Base-by-base conservation (phyloP, 1,284 basidiomycete genomes). In the Rhodotorula sp. region DNA sequence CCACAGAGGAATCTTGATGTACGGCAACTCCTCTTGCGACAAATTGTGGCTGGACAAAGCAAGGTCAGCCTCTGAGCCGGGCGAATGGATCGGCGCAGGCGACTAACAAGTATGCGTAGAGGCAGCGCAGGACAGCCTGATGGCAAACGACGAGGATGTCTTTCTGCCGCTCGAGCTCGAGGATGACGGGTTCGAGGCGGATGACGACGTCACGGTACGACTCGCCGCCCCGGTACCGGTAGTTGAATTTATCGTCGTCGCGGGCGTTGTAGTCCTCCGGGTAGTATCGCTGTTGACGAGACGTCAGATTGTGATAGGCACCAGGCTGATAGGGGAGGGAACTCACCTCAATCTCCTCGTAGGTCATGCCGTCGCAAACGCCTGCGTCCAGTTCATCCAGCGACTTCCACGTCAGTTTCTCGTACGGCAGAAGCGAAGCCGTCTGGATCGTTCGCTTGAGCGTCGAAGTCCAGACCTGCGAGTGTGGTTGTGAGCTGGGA, bases 231-330 rank as follows among this genome's bases (percentile, higher is more conserved):
- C 81, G 76, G 81, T 98, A 98, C 32, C 96, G 88, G 80, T 99
- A 99, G 82, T 99, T 99, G 82, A 97, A 99, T 82, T 99, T 99
- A 84, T 99, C 96, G 60, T 99, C 94, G 78, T 99, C 96, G 34
- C 96, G 88, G 78, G 92, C 93, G n/a, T 93, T 94, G 79, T 95
- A 98, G 81, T 99, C 96, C 75, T 99, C 96, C 0, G 96, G 96
- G 79, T 98, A 99, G 61, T 88, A 88, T 84, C 89, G 86, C 90
- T 94, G 79, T 30, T 20, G 11, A 36, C 29, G 32, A n/a, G 34
- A n/a, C n/a, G n/a, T n/a, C n/a, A 15, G 39, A 44, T 44, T 24
- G 13, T 24, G 20, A 11, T 3, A 7, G 27, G 10, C 29, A 1
- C 15, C 17, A 34, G 52, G 30, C 8, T 2, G 20, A 17, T n/a